Evolutionary conservation across 345 rosid genomes (phyloP).

Genomic region (Salix koriyanagi): DNA sequence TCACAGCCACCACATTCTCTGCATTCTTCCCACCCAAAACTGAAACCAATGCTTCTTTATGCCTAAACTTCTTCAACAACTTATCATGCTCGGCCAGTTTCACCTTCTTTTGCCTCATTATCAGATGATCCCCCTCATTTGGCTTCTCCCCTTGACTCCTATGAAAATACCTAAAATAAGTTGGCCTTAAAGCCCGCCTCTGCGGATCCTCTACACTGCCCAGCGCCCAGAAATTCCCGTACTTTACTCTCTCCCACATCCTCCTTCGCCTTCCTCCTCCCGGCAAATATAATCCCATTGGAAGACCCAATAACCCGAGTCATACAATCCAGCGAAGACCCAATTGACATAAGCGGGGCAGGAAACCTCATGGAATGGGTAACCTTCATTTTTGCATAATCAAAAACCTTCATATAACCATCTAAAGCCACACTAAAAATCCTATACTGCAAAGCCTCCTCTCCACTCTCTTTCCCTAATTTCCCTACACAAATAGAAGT

Average conservation of each 20-base stretch:
- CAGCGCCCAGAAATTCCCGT: slow-evolving; percentile 31
- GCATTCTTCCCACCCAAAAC: slow-evolving; percentile 61
- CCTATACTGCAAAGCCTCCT: slow-evolving; percentile 45
- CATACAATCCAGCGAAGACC: slow-evolving; percentile 52
- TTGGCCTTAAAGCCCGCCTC: slow-evolving; percentile 52
- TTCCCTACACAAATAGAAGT: slow-evolving; percentile 66
- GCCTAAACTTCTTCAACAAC: slow-evolving; percentile 83
- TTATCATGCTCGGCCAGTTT: slow-evolving; percentile 74
- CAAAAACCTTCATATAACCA: slow-evolving; percentile 90
- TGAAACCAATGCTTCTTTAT: slow-evolving; percentile 70
- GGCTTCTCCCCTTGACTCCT: slow-evolving; percentile 86
- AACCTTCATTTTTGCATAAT: slow-evolving; percentile 66
- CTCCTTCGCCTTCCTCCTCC: slow-evolving; percentile 62
- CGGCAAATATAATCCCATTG: slow-evolving; percentile 67
- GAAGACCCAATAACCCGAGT: slow-evolving; percentile 67
- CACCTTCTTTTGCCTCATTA: slow-evolving; percentile 67
- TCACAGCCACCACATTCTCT: slow-evolving; percentile 72
- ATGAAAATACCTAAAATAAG: slow-evolving; percentile 66
- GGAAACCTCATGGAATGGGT: slow-evolving; percentile 90
- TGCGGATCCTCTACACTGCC: slow-evolving; percentile 35
- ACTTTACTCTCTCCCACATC: slow-evolving; percentile 28
- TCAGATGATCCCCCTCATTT: slow-evolving; percentile 52
- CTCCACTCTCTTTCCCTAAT: slow-evolving; percentile 36
- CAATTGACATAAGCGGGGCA: slow-evolving; percentile 74
- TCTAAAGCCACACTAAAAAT: slow-evolving; percentile 81